A percentile compares a stretch with the other conserved stretches of the same genome.
phyloP scores from a whole-genome alignment of 208 protist genomes.

The Leishmania tropica region DNA sequence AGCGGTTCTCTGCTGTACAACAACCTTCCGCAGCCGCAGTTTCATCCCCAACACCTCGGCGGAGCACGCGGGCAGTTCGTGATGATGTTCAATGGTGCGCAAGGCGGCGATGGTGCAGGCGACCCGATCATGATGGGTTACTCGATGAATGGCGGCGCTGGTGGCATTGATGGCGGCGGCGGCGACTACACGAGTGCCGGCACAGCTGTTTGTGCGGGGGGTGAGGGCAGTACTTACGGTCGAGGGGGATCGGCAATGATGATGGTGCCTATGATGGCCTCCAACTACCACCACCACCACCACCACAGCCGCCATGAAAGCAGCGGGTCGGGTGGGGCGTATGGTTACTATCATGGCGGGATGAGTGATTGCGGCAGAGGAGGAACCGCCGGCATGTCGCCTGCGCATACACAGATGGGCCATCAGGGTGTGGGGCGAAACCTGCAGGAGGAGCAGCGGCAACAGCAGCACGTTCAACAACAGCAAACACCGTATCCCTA shows the following conservation, averaged over 20 bases:
- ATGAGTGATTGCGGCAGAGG: not conserved
- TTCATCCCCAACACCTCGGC: constrained; percentile 10
- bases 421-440: not conserved
- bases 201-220: not conserved
- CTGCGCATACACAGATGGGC: not conserved
- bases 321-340: not conserved
- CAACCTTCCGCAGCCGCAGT: constrained; percentile 1
- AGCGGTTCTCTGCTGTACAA: not conserved
- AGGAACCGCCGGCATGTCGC: not conserved
- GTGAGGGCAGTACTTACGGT: not conserved
- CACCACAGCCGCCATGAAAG: not conserved
- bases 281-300: not conserved
- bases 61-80: not conserved
- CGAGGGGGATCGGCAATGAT: constrained; percentile 2
- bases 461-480: constrained; percentile 12
- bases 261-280: not conserved
- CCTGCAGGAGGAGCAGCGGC: not conserved
- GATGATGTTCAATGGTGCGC: not conserved
- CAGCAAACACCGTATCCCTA: constrained; percentile 1
- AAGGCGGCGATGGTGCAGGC: constrained; percentile 2
- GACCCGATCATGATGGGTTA: constrained; percentile 2
- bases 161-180: not conserved
- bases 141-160: not conserved
- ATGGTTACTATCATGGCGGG: not conserved
- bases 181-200: not conserved